Evolutionary conservation across 2,329 filamentous ascomycete genomes (phyloP).

Genomic region (Fusarium papillatum): DNA sequence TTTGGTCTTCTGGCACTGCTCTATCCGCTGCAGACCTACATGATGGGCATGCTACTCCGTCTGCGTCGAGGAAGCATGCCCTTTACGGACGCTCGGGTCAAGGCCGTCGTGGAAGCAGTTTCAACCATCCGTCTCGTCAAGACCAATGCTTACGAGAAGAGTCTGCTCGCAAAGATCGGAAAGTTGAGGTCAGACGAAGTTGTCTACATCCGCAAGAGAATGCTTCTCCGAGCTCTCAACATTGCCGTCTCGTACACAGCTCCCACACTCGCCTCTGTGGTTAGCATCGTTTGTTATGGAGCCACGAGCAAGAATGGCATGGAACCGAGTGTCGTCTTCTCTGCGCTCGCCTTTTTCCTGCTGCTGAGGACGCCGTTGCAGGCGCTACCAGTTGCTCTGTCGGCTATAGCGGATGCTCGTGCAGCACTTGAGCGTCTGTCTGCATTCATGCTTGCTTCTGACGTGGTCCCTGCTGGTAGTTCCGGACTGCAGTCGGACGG

Average conservation of each 20-base stretch:
- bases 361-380: constrained; percentile 15
- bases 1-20: constrained; percentile 20
- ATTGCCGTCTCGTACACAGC: constrained; percentile 23
- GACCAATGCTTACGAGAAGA: constrained; percentile 29
- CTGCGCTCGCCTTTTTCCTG: constrained; percentile 18
- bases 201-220: constrained; percentile 26
- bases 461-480: neutral
- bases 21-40: constrained; percentile 28
- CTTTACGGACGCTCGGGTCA: constrained; percentile 19
- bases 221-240: constrained; percentile 28
- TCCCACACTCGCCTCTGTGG: constrained; percentile 20
- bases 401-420: constrained; percentile 21
- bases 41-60: constrained; percentile 21
- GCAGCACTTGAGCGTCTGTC: constrained; percentile 22
- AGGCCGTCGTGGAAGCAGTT: constrained; percentile 24
- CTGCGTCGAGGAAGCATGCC: constrained; percentile 26
- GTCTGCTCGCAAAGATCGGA: constrained; percentile 23
- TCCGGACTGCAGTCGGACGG: neutral
- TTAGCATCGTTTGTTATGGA: constrained; percentile 28
- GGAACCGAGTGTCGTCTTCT: constrained; percentile 24
- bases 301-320: constrained; percentile 20
- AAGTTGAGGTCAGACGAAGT: constrained; percentile 25
- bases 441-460: constrained; percentile 20
- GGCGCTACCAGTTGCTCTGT: constrained; percentile 18
- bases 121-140: constrained; percentile 21